Evolutionary conservation across 345 rosid genomes (phyloP).

Genomic region (Rhodamnia rubescens): DNA sequence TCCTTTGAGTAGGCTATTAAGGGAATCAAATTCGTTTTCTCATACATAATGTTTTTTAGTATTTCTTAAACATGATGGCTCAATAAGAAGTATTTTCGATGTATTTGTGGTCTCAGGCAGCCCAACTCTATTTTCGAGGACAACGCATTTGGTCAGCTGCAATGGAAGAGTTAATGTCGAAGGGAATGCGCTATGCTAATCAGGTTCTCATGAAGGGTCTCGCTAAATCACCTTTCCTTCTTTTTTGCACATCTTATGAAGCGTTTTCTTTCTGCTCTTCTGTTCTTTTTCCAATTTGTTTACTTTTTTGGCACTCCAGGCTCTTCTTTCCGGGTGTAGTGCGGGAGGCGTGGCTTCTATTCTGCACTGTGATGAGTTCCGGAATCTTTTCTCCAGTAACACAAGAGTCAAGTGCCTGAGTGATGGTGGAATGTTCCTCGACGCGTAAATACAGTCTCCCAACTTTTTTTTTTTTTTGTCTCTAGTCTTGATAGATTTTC

Average conservation of each 20-base stretch:
- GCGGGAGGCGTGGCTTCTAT: slow-evolving; percentile 48
- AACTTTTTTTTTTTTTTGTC: neutral
- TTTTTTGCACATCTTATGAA: neutral
- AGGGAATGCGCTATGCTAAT: slow-evolving; percentile 42
- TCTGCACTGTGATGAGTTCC: slow-evolving; percentile 39
- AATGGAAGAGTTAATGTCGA: slow-evolving; percentile 31
- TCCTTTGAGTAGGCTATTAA: neutral
- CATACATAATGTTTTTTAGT: neutral
- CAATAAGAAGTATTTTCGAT: neutral
- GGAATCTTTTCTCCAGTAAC: slow-evolving; percentile 22
- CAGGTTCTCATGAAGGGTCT: slow-evolving; percentile 13
- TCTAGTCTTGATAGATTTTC: neutral
- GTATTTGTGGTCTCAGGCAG: neutral
- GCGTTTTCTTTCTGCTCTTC: neutral
- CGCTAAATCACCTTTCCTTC: neutral
- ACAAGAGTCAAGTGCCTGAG: slow-evolving; percentile 50
- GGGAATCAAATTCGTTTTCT: neutral
- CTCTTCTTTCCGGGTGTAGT: slow-evolving; percentile 55
- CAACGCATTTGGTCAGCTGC: slow-evolving; percentile 41
- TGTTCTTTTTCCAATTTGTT: neutral
- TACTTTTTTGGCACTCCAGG: slow-evolving; percentile 12
- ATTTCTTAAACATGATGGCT: neutral
- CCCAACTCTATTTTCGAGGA: slow-evolving; percentile 35
- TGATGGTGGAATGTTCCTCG: slow-evolving; percentile 51
- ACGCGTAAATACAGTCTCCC: slow-evolving; percentile 18